Conservation (phyloP, 2,329 filamentous ascomycete species). For the Ramularia collo-cygni region DNA sequence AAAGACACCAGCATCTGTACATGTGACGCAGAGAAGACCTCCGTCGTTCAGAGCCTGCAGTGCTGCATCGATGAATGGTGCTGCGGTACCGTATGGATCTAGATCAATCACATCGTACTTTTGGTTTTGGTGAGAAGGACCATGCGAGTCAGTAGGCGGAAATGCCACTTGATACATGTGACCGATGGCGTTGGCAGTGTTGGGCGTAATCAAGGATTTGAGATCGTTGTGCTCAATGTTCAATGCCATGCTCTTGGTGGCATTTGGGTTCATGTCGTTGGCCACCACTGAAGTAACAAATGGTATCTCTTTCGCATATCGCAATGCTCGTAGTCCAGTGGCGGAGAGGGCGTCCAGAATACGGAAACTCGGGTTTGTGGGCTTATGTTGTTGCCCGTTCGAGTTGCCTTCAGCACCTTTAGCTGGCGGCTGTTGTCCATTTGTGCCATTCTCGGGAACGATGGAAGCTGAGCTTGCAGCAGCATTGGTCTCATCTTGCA, state of each 20-base stretch:
- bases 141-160: conserved; percentile 27
- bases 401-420: background rate
- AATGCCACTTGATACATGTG: conserved; percentile 70
- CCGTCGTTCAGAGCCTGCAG: conserved; percentile 82
- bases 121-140: conserved; percentile 31
- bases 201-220: conserved; percentile 61
- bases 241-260: conserved; percentile 59
- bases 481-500: conserved; percentile 3
- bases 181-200: conserved; percentile 73
- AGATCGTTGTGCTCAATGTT: conserved; percentile 82
- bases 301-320: conserved; percentile 87
- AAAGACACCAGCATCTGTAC: conserved; percentile 92
- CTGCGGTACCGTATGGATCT: conserved; percentile 91
- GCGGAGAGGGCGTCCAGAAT: conserved; percentile 94
- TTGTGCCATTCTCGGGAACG: no score
- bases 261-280: conserved; percentile 68
- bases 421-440: background rate
- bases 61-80: conserved; percentile 85
- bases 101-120: conserved; percentile 93
- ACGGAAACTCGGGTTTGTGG: conserved; percentile 50
- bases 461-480: no score
- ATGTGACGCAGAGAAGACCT: conserved; percentile 88
- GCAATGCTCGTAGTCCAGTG: conserved; percentile 80
- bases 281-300: conserved; percentile 46
- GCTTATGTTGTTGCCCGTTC: conserved; percentile 4